These are phyloP conservation scores for Dispira parvispora DNA, from an alignment of 192 early-diverging fungal genomes.

Conservation along the genomic window DNA sequence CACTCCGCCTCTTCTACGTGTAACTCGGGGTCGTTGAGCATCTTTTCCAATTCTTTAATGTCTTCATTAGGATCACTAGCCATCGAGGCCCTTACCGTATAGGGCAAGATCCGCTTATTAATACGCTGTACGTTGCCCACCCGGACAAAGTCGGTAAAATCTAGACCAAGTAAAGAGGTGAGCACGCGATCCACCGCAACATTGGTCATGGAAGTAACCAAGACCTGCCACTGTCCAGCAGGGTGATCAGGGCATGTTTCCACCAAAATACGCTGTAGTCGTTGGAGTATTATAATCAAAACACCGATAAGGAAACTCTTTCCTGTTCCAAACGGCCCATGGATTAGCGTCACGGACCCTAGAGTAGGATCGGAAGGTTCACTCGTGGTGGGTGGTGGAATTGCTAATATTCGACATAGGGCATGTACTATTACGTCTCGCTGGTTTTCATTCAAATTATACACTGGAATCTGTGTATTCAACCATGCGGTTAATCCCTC, in stretches of 20 bases:
- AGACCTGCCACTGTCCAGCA: constrained; percentile 28
- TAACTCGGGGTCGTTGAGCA: constrained; percentile 43
- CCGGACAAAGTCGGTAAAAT: constrained; percentile 46
- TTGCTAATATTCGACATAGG: no score
- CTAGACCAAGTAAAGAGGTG: constrained; percentile 37
- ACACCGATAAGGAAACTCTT: constrained; percentile 55
- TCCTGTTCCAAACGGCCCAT: constrained; percentile 51
- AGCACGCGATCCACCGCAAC: constrained; percentile 64
- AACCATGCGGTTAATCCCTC: no score
- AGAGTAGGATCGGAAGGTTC: no score
- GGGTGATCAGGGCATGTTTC: constrained; percentile 14
- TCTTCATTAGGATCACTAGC: constrained; percentile 28
- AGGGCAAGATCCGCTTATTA: constrained; percentile 42
- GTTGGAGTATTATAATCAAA: constrained; percentile 37
- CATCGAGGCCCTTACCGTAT: constrained; percentile 26
- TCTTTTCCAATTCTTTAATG: constrained; percentile 56
- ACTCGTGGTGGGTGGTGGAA: no score
- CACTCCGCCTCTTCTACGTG: constrained; percentile 30
- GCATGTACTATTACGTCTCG: no score
- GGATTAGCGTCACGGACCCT: constrained; percentile 20
- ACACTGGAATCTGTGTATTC: no score
- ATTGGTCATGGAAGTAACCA: constrained; percentile 60
- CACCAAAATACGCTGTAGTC: constrained; percentile 28
- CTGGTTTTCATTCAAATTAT: no score
- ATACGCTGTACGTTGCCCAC: constrained; percentile 58